Base-by-base conservation (phyloP, 2,329 filamentous ascomycete species). In the Ophiostoma australiae region DNA sequence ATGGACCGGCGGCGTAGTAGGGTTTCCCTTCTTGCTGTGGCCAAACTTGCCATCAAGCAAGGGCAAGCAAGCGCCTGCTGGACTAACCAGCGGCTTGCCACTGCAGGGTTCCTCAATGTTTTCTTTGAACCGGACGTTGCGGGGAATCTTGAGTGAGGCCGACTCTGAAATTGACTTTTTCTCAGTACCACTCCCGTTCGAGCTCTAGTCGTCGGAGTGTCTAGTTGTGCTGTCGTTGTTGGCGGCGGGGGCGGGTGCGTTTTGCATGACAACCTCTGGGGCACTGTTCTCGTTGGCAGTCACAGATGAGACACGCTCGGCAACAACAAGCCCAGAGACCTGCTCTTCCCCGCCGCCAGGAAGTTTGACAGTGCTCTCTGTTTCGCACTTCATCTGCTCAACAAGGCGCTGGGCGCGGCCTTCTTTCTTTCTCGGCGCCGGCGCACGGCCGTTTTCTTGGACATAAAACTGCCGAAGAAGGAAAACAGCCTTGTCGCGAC, bases 401-500 rank as follows among this genome's bases (percentile, higher is more conserved):
- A 84, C 84, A 31, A 86, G 77, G 20, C 84, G 81, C 55, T 84
- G 84, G n/a, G 84, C 84, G 8, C 84, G 82, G 44, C 84, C 84
- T 78, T 86, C 84, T 75, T 86, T 86, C 78, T 86, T 86, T 65
- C 84, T 80, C 39, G 84, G 84, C 15, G 85, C 81, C 5, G 84
- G 84, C 15, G 84, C 92, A 84, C 95, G 91, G 74, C 92, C 93
- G 80, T 99, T 99, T 80, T 99, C 94, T 80, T 99, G 95, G 41
- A 99, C 92, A 79, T 99, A 99, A 80, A 99, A 99, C 72, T 94
- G 89, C 74, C 96, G 87, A 75, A 99, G 84, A 75, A 99, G 81
- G 80, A 94, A 94, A 72, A 99, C 96, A 4, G 95, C 94, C 78
- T 98, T 94, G 77, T 97, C 92, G 67, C 93, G 88, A 76, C 93